Base-by-base conservation (phyloP, 176 grass and related monocot species). In the Carex littledalei region DNA sequence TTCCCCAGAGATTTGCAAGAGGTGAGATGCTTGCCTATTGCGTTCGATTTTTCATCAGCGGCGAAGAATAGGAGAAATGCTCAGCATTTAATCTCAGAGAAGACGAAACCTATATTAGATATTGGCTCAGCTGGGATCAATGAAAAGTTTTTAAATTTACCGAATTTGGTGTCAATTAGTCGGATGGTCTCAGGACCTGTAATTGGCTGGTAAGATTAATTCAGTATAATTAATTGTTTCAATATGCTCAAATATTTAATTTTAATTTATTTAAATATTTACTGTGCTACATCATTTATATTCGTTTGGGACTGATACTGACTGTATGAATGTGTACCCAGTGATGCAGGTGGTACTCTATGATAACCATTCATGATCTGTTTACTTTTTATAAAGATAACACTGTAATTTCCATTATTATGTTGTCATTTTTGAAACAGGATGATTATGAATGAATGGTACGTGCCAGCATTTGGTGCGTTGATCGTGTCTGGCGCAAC, bases 371-470 rank as follows among this genome's bases (percentile, higher is more conserved):
- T 35, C 65, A 37, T 37, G 32, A 4, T 75, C 20, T 45, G n/a
- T 22, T 74, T 67, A 67, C 34, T 12, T 26, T 53, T 76, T 54
- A 15, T 76, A 76, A 26, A 15, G 72, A 54, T 76, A 22, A 47
- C 41, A 12, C 14, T 76, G 11, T 54, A 76, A 54, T 72, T 15
- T 43, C 20, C 10, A 68, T 37, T 68, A 24, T 52, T 75, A 73
- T 75, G 41, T 75, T 76, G 59, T 62, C 45, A n/a, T 5, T 54
- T 68, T 75, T 47, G 13, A 47, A 86, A 63, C 72, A 98, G 95
- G 95, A 94, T 98, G 92, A 93, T 98, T 24, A 81, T 98, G 35
- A 91, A 90, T 67, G 91, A 93, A 67, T 93, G 91, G 95, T 98
- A 94, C 88, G 78, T 94, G 84, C 91, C 95, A 84, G 95, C 95